Evolutionary conservation across 306 rosid genomes (phyloP).

Genomic region (barrel medic (Medicago truncatula)): MtrunA17r5.0-ANR NC_053043.1:18095501-18096000

Average conservation of each 20-base stretch:
- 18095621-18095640: constrained; percentile 62
- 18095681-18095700: constrained; percentile 4
- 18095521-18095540: constrained; percentile 71
- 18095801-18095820: not conserved
- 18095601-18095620: constrained; percentile 70
- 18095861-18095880: not conserved
- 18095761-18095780: not conserved
- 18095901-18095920: not conserved
- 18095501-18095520: constrained; percentile 66
- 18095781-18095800: not conserved
- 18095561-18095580: constrained; percentile 66
- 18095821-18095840: not conserved
- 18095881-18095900: not conserved
- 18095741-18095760: not conserved
- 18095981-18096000: too few species aligned
- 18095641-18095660: constrained; percentile 68
- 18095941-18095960: too few species aligned
- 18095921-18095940: too few species aligned
- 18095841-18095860: not conserved
- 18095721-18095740: not conserved
- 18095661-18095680: constrained; percentile 71
- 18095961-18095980: not conserved
- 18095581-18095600: constrained; percentile 67
- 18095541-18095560: constrained; percentile 60
- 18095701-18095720: not conserved